Base-by-base conservation (phyloP, 2,329 filamentous ascomycete species). In the Aspergillus oerlinghausenensis region DNA sequence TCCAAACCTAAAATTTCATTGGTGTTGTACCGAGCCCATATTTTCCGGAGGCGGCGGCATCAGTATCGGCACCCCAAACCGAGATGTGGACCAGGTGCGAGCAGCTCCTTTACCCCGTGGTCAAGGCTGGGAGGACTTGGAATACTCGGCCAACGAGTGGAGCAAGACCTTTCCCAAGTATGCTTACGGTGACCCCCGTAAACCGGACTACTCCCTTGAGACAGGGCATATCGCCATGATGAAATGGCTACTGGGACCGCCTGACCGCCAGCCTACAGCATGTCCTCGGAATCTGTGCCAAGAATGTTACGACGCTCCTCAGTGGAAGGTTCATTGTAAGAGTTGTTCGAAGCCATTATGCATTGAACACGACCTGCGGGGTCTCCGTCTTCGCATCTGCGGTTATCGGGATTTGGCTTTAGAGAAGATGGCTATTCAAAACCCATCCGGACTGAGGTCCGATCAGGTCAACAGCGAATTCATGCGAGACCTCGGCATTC, bases 21-120 rank as follows among this genome's bases (percentile, higher is more conserved):
- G 82, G 82, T 85, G 82, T 65, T 85, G 82, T 61, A 78, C 82
- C 3, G 82, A 84, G 61, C 82, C 82, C 17, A 79, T 83, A 51
- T 84, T 84, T 63, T 84, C 82, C 26, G 82, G 82, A 9, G 82
- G 82, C 9, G 82, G 82, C 50, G 82, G 82, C 14, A 84, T 85
- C 58, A 82, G 80, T 38, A 81, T 84, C 52, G 72, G 80, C 14
- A 80, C 80, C n/a, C 76, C 77, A 3, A 79, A 77, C 58, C 77
- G 78, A 60, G 81, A 82, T 49, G 79, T 79, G 17, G 82, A 84
- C 59, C 78, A 79, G 60, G 79, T 84, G 52, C 79, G 82, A 53
- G 81, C 82, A 45, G 82, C 80, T 25, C 82, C 82, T 58, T 68
- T 85, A 51, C 82, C 82, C n/a, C 75, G 75, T 40, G 77, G 73